Base-by-base conservation (phyloP, 139 green algal genomes). In the Micromonas pusilla region DNA sequence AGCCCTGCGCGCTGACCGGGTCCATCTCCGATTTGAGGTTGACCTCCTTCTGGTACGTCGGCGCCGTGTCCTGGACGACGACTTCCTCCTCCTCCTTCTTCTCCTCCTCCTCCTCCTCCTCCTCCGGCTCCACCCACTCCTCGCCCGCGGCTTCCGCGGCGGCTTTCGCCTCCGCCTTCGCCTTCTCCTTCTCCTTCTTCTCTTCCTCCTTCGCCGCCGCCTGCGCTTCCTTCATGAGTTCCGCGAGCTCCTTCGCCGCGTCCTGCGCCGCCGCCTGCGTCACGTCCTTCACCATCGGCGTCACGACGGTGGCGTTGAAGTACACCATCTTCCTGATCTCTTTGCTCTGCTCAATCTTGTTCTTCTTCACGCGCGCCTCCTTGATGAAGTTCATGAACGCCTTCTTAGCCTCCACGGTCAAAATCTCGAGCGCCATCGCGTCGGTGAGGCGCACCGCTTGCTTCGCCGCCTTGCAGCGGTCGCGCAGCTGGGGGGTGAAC, bases 281-380 rank as follows among this genome's bases (percentile, higher is more conserved):
- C 72, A 85, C 74, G 31, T 70, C 85, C 53, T 96, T 87, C 52
- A 98, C 81, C 68, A 98, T 78, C 0, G 93, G 89, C 0, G 90
- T 88, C 2, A 98, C 89, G 28, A 94, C 90, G 26, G 96, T 83
- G 79, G 90, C 90, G 79, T 90, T 96, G 90, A 96, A 98, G 80
- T 94, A 93, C 54, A 98, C 87, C 81, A 98, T 87, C 84, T 93
- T 92, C 86, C 96, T 96, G 5, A 98, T 86, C 87, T 92, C 87
- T 72, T 92, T 90, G 39, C 87, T 89, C 1, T 81, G 83, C n/a
- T 89, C 88, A 53, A 89, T 78, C 1, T 89, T 84, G 87, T 91
- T 90, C 30, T 71, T 78, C 33, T 21, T 71, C 72, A 74, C 82
- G 76, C 86, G 80, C 68, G 85, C 85, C 63, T 84, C 83, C 23